phyloP scores from a whole-genome alignment of 2,329 filamentous ascomycete genomes.

The Arthrobotrys sinensis region DNA sequence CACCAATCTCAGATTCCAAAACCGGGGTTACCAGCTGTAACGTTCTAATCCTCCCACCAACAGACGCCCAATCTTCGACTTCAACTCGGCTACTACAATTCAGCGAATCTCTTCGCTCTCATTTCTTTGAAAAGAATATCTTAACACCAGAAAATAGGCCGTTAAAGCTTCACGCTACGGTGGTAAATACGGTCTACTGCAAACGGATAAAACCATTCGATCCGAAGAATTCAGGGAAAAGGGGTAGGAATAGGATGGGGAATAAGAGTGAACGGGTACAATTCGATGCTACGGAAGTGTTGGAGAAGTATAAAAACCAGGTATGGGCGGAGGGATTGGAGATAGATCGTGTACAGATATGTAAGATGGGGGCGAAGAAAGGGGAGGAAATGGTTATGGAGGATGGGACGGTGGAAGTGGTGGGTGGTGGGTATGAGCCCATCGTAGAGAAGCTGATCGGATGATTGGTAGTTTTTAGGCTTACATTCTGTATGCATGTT shows the following conservation, averaged over 20 bases:
- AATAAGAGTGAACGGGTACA: constrained; percentile 64
- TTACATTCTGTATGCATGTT: too few relatives aligned
- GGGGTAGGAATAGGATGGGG: constrained; percentile 66
- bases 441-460: background rate
- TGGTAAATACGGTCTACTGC: constrained; percentile 88
- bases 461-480: background rate
- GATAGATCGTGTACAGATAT: constrained; percentile 84
- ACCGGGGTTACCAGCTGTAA: constrained; percentile 68
- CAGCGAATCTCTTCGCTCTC: constrained; percentile 72
- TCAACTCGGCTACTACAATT: constrained; percentile 68
- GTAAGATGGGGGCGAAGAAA: constrained; percentile 86
- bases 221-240: constrained; percentile 54
- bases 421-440: constrained; percentile 52
- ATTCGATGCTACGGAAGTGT: constrained; percentile 73
- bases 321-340: constrained; percentile 79
- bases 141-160: constrained; percentile 75
- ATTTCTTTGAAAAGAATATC: constrained; percentile 74
- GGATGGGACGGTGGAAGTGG: constrained; percentile 44
- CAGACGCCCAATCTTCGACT: constrained; percentile 67
- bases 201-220: constrained; percentile 66
- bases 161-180: constrained; percentile 87
- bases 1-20: constrained; percentile 19
- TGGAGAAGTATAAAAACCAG: constrained; percentile 76
- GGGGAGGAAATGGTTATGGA: constrained; percentile 45
- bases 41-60: constrained; percentile 76